These are phyloP conservation scores for Nothomitra cinnamomea DNA, from an alignment of 2,329 filamentous ascomycete species.

Conservation along the genomic window DNA sequence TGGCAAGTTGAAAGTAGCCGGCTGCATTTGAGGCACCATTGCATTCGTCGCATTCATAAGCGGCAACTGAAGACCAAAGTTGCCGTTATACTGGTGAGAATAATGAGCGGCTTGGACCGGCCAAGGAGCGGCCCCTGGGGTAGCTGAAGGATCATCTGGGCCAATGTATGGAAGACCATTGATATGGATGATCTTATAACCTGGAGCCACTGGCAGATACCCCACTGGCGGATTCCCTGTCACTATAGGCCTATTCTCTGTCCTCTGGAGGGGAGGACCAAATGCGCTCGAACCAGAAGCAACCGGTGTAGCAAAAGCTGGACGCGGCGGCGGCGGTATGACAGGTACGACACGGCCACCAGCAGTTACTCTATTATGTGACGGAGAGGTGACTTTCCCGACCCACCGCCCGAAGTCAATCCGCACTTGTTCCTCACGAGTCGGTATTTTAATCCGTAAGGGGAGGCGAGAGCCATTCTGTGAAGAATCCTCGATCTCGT, in stretches of 20 bases:
- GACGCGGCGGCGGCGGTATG: conserved; percentile 1
- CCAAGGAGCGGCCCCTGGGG: background rate
- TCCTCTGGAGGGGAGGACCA: background rate
- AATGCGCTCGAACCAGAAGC: background rate
- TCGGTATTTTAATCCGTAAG: background rate
- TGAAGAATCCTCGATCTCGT: background rate
- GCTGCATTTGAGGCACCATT: background rate
- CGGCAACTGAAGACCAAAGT: background rate
- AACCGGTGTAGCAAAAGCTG: background rate
- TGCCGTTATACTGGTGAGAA: background rate
- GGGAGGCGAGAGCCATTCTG: background rate
- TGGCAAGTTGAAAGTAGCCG: background rate
- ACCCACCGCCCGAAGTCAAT: conserved; percentile 3
- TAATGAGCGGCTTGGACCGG: background rate
- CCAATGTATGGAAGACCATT: background rate
- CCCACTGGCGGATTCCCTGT: background rate
- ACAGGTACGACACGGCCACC: conserved; percentile 6
- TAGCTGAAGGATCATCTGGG: background rate
- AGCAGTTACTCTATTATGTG: conserved; percentile 4
- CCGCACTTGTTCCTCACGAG: background rate
- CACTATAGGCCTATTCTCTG: background rate
- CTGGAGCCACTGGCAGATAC: background rate
- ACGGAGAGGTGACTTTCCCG: conserved; percentile 4
- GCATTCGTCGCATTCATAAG: conserved; percentile 1
- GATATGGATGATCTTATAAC: background rate